Conservation (phyloP, 78 protist genomes). For the Dictyostelium citrinum region DNA sequence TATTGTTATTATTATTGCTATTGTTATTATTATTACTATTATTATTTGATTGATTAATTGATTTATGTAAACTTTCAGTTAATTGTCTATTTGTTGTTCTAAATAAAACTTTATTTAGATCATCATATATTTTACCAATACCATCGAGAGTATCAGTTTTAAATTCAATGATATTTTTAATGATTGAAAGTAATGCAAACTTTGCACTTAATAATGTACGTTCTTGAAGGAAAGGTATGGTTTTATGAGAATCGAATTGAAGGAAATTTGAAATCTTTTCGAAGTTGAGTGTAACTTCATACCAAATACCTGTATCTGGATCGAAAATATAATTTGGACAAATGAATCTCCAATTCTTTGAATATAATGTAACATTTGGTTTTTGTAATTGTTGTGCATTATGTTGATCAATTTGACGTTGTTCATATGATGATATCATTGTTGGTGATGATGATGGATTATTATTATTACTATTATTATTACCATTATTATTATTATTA, state of each 20-base stretch:
- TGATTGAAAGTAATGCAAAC: constrained; percentile 4
- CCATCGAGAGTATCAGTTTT: constrained; percentile 32
- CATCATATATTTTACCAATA: constrained; percentile 55
- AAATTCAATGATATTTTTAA: constrained; percentile 48
- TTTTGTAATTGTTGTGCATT: background rate
- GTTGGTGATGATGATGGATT: background rate
- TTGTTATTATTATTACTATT: background rate
- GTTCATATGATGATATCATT: background rate
- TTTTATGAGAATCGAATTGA: constrained; percentile 64
- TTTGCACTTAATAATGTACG: constrained; percentile 38
- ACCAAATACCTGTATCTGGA: constrained; percentile 41
- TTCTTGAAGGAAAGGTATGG: constrained; percentile 55
- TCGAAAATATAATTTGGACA: constrained; percentile 64
- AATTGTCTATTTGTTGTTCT: constrained; percentile 8
- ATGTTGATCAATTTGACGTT: background rate
- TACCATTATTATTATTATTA: no score
- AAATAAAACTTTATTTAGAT: constrained; percentile 39
- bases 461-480: background rate
- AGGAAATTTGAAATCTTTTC: constrained; percentile 57
- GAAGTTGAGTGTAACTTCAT: constrained; percentile 41
- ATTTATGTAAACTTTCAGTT: constrained; percentile 24
- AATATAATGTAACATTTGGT: constrained; percentile 2
- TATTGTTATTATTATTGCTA: background rate
- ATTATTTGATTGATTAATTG: background rate
- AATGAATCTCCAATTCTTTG: constrained; percentile 20